A percentile compares a stretch with the other conserved stretches of the same genome.
Conservation (phyloP, 768 basidiomycete genomes). For the Gelatoporia subvermispora region DNA sequence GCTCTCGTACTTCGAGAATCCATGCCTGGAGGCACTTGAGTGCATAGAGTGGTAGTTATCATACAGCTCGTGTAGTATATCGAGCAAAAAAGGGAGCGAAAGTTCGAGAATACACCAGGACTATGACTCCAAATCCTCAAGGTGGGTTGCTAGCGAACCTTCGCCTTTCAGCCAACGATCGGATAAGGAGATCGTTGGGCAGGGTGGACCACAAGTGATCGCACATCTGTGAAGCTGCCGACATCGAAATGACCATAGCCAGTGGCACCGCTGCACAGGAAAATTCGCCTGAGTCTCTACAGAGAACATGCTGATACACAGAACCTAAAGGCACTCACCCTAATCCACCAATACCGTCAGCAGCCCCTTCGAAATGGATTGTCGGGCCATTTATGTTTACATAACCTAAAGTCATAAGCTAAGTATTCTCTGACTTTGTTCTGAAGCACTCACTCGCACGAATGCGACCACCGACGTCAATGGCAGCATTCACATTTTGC, state of each 20-base stretch:
- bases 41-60: no score
- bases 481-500: slow-evolving; percentile 29
- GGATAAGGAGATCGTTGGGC: slow-evolving; percentile 3
- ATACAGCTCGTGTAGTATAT: no score
- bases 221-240: slow-evolving; percentile 18
- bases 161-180: no score
- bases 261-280: slow-evolving; percentile 14
- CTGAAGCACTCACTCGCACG: slow-evolving; percentile 35
- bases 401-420: slow-evolving; percentile 31
- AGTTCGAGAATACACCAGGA: no score
- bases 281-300: no score
- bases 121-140: no score
- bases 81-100: no score
- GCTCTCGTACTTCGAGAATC: no score
- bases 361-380: slow-evolving; percentile 40
- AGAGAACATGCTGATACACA: no score
- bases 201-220: slow-evolving; percentile 17
- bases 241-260: slow-evolving; percentile 20
- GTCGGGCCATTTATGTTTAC: slow-evolving; percentile 53
- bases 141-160: no score
- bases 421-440: not conserved
- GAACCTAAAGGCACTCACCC: slow-evolving; percentile 36
- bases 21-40: no score
- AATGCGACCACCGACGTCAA: slow-evolving; percentile 37
- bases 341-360: slow-evolving; percentile 36